A percentile compares a stretch with the other conserved stretches of the same genome.
Evolutionary conservation across 176 grass and related monocot species (phyloP).

Genomic region (Aegilops tauschii): DNA sequence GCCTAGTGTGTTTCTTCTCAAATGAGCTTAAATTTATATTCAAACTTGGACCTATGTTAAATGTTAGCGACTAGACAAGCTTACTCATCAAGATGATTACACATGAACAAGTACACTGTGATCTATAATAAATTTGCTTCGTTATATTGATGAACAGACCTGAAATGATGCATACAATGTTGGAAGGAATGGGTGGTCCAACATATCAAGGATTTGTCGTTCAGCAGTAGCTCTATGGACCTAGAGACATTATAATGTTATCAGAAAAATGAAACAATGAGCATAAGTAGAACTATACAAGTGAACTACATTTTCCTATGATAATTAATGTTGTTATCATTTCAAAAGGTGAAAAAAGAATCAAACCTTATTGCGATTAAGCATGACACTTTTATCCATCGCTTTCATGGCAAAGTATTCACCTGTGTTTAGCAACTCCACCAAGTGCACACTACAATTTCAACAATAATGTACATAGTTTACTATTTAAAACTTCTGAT

Average conservation of each 20-base stretch:
- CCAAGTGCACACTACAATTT: conserved; percentile 81
- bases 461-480: conserved; percentile 13
- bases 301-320: not conserved
- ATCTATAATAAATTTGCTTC: not conserved
- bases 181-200: conserved; percentile 96
- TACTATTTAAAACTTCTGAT: not conserved
- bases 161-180: conserved; percentile 97
- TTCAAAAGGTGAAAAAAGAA: not conserved
- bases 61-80: conserved; percentile 1
- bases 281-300: not conserved
- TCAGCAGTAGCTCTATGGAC: conserved; percentile 89
- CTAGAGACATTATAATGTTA: conserved; percentile 38
- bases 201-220: conserved; percentile 83
- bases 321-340: not conserved
- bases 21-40: not conserved
- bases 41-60: not conserved
- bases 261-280: conserved; percentile 3
- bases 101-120: not conserved
- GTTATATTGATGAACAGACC: conserved; percentile 45
- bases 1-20: not conserved
- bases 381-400: conserved; percentile 90
- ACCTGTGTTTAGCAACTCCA: conserved; percentile 74
- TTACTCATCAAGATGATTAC: not conserved
- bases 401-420: conserved; percentile 94
- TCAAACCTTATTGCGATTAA: conserved; percentile 92